A percentile compares a stretch with the other conserved stretches of the same genome.
Evolutionary conservation across 1,284 basidiomycete genomes (phyloP).

Genomic region (Rugiboletus extremiorientalis): DNA sequence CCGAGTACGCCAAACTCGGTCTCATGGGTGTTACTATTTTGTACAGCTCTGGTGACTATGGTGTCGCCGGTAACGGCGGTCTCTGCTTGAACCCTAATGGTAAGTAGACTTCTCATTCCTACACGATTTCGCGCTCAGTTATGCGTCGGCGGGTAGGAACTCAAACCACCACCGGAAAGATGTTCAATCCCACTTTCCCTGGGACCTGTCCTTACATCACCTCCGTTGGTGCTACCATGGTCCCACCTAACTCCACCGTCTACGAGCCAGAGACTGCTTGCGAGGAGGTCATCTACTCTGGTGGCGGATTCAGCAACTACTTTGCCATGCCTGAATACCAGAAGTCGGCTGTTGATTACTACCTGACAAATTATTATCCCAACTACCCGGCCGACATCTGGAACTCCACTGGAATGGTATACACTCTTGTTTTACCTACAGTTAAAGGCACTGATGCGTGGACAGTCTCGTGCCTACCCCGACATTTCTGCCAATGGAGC

Average conservation of each 20-base stretch:
- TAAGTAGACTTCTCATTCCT: background rate
- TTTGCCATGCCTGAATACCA: slow-evolving; percentile 42
- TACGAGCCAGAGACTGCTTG: slow-evolving; percentile 38
- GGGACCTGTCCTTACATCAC: slow-evolving; percentile 58
- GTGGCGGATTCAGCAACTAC: slow-evolving; percentile 49
- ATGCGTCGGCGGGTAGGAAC: slow-evolving; percentile 15
- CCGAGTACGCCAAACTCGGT: slow-evolving; percentile 48
- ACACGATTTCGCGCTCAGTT: background rate
- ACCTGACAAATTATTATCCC: slow-evolving; percentile 36
- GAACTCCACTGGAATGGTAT: slow-evolving; percentile 44
- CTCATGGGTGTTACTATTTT: slow-evolving; percentile 42
- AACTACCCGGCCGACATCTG: slow-evolving; percentile 37
- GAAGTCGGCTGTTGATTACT: slow-evolving; percentile 31
- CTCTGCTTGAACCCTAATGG: slow-evolving; percentile 33
- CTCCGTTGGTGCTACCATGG: slow-evolving; percentile 56
- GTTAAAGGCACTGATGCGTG: background rate
- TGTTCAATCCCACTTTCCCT: slow-evolving; percentile 53
- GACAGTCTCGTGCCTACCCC: slow-evolving; percentile 43
- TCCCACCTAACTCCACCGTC: slow-evolving; percentile 41
- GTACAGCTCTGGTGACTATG: slow-evolving; percentile 41
- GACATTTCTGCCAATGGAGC: slow-evolving; percentile 44
- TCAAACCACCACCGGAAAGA: slow-evolving; percentile 28
- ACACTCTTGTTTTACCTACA: slow-evolving; percentile 13
- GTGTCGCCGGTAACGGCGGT: slow-evolving; percentile 38
- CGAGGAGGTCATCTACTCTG: slow-evolving; percentile 41